A percentile compares a stretch with the other conserved stretches of the same genome.
phyloP scores from a whole-genome alignment of 2,329 filamentous ascomycete genomes.

The Orbilia javanica region DNA sequence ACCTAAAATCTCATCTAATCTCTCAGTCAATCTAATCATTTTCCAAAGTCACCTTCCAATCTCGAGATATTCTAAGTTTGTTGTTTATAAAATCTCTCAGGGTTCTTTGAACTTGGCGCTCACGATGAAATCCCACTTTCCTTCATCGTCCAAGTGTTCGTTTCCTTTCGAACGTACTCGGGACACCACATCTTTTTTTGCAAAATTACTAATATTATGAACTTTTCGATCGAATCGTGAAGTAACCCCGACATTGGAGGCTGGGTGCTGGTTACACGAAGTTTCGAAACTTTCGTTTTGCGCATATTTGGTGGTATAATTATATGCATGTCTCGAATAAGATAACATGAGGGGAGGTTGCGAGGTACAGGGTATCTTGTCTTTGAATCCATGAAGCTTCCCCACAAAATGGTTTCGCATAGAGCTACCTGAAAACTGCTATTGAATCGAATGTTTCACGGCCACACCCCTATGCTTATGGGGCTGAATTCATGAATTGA shows the following conservation, averaged over 20 bases:
- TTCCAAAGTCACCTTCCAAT: conserved; percentile 10
- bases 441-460: neutral
- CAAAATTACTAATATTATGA: neutral
- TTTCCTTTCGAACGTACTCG: conserved; percentile 8
- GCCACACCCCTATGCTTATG: neutral
- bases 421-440: neutral
- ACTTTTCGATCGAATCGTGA: neutral
- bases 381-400: no score
- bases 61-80: conserved; percentile 3
- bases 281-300: conserved; percentile 1
- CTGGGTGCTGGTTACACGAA: neutral
- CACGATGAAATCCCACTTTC: conserved; percentile 4
- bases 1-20: conserved; percentile 22
- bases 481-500: no score
- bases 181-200: neutral
- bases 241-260: neutral
- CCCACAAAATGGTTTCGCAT: conserved; percentile 18
- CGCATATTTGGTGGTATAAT: neutral
- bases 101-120: conserved; percentile 1
- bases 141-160: neutral
- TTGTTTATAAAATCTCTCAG: neutral
- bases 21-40: neutral
- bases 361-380: conserved; percentile 2
- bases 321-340: conserved; percentile 5
- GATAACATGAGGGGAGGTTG: conserved; percentile 4